Conservation (phyloP, 208 protist genomes). For the Naegleria fowleri region DNA sequence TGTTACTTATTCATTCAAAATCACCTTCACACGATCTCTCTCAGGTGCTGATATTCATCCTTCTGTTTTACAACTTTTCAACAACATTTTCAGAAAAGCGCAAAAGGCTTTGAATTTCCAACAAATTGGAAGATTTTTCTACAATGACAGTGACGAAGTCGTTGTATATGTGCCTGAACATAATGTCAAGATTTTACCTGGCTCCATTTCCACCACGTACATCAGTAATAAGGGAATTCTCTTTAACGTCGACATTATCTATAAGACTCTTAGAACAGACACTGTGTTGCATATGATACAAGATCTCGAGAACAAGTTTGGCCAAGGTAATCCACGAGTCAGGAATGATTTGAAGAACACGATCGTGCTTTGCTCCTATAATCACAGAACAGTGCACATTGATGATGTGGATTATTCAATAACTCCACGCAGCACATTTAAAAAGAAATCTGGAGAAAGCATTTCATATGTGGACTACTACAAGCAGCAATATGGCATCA, state of each 20-base stretch:
- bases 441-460: not conserved
- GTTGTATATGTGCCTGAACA: not conserved
- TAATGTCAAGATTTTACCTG: not conserved
- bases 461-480: not conserved
- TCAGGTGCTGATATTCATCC: not conserved
- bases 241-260: not conserved
- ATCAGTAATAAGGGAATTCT: not conserved
- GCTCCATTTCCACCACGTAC: not conserved
- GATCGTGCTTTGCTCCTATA: not conserved
- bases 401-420: not conserved
- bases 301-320: not conserved
- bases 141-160: not conserved
- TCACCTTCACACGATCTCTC: not conserved
- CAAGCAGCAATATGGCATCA: not conserved
- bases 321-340: not conserved
- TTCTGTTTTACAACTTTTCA: not conserved
- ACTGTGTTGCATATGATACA: not conserved
- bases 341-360: not conserved
- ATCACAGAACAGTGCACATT: not conserved
- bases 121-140: conserved; percentile 20
- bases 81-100: not conserved
- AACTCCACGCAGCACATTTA: not conserved
- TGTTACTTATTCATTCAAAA: not conserved
- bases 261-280: conserved; percentile 3
- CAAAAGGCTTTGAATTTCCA: not conserved